Percentiles rank a stretch among this genome's conserved stretches.
These are phyloP conservation scores for Andalucia godoyi DNA, from an alignment of 78 protist genomes.

Conservation along the genomic window DNA sequence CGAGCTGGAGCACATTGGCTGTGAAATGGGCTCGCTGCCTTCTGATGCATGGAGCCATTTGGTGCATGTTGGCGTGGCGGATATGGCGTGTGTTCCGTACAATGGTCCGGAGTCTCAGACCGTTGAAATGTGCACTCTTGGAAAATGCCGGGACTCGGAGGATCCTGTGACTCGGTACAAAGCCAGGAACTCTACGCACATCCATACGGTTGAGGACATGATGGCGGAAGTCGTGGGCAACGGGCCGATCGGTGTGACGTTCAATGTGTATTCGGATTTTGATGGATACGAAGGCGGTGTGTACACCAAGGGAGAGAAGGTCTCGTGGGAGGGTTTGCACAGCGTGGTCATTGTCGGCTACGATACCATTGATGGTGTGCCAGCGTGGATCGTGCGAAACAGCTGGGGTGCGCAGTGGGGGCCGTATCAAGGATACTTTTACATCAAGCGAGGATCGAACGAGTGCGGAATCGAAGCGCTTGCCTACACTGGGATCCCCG, in stretches of 20 bases:
- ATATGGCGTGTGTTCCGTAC: too few species aligned
- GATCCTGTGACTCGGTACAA: too few species aligned
- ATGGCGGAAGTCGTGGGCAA: background rate
- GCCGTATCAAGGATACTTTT: conserved; percentile 16
- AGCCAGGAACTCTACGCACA: too few species aligned
- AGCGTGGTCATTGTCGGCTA: conserved; percentile 12
- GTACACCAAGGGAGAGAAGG: background rate
- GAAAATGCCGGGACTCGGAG: too few species aligned
- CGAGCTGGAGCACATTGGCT: too few species aligned
- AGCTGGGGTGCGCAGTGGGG: conserved; percentile 32
- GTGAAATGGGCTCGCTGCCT: too few species aligned
- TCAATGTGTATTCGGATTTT: background rate
- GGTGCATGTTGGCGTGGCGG: too few species aligned
- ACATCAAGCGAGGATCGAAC: conserved; percentile 13
- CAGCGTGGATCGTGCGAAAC: conserved; percentile 17
- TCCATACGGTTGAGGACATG: too few species aligned
- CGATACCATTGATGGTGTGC: background rate
- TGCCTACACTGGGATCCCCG: too few species aligned
- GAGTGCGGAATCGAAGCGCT: conserved; percentile 24
- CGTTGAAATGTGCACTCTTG: too few species aligned
- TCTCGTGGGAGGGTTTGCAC: background rate
- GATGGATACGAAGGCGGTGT: background rate
- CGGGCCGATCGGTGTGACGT: background rate
- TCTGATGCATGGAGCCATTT: too few species aligned
- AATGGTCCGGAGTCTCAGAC: too few species aligned